Percentiles rank a stretch among this genome's conserved stretches.
Evolutionary conservation across 2,329 filamentous ascomycete species (phyloP).

Genomic region (Aaosphaeria arxii): DNA sequence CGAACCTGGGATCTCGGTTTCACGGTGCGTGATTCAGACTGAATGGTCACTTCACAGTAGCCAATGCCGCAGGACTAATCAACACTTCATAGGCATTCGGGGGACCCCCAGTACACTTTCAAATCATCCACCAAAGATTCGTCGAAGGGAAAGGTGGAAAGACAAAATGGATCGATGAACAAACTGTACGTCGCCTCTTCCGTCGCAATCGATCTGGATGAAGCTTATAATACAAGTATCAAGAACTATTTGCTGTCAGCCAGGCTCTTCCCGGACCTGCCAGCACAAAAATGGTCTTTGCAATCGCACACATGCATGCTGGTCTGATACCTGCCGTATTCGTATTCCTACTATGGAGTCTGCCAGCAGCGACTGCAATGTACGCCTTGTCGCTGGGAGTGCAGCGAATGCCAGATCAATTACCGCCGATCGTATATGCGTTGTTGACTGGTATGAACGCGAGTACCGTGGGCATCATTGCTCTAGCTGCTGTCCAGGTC

Average conservation of each 20-base stretch:
- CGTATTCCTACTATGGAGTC: constrained; percentile 63
- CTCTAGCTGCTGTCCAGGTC: constrained; percentile 61
- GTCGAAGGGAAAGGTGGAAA: constrained; percentile 50
- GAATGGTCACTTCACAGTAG: background rate
- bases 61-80: background rate
- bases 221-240: constrained; percentile 49
- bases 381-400: constrained; percentile 65
- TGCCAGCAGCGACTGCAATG: constrained; percentile 70
- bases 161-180: constrained; percentile 65
- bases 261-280: constrained; percentile 67
- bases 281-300: constrained; percentile 71
- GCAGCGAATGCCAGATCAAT: constrained; percentile 54
- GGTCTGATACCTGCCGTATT: constrained; percentile 58
- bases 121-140: constrained; percentile 63
- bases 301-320: constrained; percentile 62
- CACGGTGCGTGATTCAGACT: constrained; percentile 33
- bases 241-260: constrained; percentile 68
- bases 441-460: constrained; percentile 70
- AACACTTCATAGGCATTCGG: constrained; percentile 49
- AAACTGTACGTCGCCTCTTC: constrained; percentile 48
- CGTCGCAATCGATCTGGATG: too few species aligned
- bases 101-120: constrained; percentile 68
- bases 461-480: constrained; percentile 69
- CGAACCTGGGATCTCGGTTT: constrained; percentile 60
- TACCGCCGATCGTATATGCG: constrained; percentile 64